Evolutionary conservation across 441 rosid genomes (phyloP).

Genomic region (Gossypium schwendimanii): DNA sequence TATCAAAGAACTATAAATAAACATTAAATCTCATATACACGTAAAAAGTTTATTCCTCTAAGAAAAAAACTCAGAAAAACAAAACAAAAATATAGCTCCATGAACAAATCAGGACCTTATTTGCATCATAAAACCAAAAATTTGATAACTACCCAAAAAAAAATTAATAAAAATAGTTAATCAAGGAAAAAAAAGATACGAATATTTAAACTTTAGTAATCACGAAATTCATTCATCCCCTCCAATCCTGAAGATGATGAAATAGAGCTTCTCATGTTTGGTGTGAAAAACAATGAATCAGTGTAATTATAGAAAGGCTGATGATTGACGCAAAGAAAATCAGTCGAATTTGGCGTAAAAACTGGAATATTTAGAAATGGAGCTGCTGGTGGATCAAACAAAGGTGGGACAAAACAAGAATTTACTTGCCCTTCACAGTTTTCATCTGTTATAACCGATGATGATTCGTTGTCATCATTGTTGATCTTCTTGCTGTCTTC

Average conservation of each 20-base stretch:
- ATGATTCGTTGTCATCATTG: conserved; percentile 46
- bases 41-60: too few species aligned
- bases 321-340: conserved; percentile 37
- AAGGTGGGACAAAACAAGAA: conserved; percentile 35
- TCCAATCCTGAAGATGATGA: conserved; percentile 40
- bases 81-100: background rate
- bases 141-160: background rate
- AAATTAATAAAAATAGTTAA: background rate
- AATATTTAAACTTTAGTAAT: conserved; percentile 17
- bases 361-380: conserved; percentile 38
- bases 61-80: background rate
- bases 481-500: conserved; percentile 25
- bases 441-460: conserved; percentile 59
- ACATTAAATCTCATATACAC: too few species aligned
- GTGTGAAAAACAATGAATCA: conserved; percentile 38
- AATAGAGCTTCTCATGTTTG: conserved; percentile 36
- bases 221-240: conserved; percentile 38
- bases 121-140: conserved; percentile 4
- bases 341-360: conserved; percentile 32
- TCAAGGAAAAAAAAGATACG: background rate
- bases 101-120: conserved; percentile 12
- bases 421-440: conserved; percentile 43
- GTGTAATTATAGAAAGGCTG: conserved; percentile 27
- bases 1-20: too few species aligned
- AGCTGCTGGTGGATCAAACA: conserved; percentile 34